Evolutionary conservation across 345 rosid genomes (phyloP), one percentile per base, ranked within the genome.

Genomic region (Adansonia digitata): DNA sequence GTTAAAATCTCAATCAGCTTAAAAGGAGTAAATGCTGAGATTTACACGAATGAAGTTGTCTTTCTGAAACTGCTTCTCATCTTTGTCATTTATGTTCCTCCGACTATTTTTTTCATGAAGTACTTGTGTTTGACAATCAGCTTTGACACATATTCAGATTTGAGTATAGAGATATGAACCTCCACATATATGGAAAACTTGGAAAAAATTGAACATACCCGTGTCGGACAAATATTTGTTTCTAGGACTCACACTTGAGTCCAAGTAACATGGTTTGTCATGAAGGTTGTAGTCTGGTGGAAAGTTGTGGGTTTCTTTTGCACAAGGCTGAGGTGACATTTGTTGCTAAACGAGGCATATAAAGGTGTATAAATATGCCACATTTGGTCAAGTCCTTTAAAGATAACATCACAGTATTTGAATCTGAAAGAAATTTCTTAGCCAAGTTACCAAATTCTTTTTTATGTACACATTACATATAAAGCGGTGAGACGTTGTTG

Each of bases 261-360:
- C n/a, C n/a, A n/a, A n/a, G n/a, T n/a, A n/a, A n/a, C n/a, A n/a
- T n/a, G n/a, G n/a, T n/a, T n/a, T n/a, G n/a, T 20, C 20, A 35
- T 71, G 52, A 31, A 35, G 5, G 17, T 52, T 35, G 1, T 51
- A 53, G 31, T 15, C 45, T 22, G 20, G 60, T 49, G 31, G 61
- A 35, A 45, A 35, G 37, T 70, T 71, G 48, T 71, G 74, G 74
- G 62, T 22, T 71, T 71, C 45, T 52, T 20, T 48, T 69, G 26
- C 15, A 31, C 34, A 9, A 18, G 57, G 57, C 73, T 29, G 45
- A 51, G 60, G 18, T 9, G 4, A 11, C 29, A 29, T 45, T 43
- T 27, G 39, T 27, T 68, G 13, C 39, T 45, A 8, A 27, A 65
- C 37, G 39, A 26, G 34, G 55, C 24, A 24, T 46, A 26, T 15